Conservation (phyloP, 169 alveolate genomes). For the Cryptosporidium viatorum region DNA sequence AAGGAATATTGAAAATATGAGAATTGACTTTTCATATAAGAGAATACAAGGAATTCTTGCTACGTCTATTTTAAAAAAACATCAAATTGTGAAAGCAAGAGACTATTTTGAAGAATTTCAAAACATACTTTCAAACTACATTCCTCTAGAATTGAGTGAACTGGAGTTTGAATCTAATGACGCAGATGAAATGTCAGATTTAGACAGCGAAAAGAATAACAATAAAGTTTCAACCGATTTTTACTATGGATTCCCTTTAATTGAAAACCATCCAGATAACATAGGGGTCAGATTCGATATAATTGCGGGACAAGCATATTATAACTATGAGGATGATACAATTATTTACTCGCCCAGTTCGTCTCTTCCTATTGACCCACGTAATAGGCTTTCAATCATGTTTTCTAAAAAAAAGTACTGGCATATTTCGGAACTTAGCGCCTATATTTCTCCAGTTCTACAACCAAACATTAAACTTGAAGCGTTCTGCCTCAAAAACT, state of each 20-base stretch:
- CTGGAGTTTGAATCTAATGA: constrained; percentile 33
- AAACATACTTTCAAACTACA: not conserved
- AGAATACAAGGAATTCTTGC: constrained; percentile 54
- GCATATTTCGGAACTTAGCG: constrained; percentile 62
- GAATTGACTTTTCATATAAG: constrained; percentile 16
- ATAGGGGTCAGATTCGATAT: constrained; percentile 59
- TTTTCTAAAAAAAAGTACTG: constrained; percentile 39
- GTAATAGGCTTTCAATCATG: constrained; percentile 41
- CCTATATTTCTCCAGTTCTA: constrained; percentile 44
- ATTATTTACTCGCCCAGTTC: constrained; percentile 51
- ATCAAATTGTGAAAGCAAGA: constrained; percentile 19
- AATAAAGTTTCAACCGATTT: not conserved
- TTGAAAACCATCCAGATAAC: constrained; percentile 65
- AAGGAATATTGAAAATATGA: not conserved
- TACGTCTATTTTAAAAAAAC: not conserved
- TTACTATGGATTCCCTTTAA: constrained; percentile 39
- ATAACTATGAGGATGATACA: constrained; percentile 46
- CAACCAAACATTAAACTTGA: constrained; percentile 5
- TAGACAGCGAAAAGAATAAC: not conserved
- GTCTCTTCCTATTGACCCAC: constrained; percentile 49
- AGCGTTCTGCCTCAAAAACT: constrained; percentile 42
- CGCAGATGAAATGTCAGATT: not conserved
- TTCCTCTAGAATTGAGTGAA: constrained; percentile 60
- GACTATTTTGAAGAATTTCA: constrained; percentile 47
- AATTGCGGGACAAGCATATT: constrained; percentile 50